Conservation (phyloP, 176 grass and related monocot species). For the Cenchrus purpureus region DNA sequence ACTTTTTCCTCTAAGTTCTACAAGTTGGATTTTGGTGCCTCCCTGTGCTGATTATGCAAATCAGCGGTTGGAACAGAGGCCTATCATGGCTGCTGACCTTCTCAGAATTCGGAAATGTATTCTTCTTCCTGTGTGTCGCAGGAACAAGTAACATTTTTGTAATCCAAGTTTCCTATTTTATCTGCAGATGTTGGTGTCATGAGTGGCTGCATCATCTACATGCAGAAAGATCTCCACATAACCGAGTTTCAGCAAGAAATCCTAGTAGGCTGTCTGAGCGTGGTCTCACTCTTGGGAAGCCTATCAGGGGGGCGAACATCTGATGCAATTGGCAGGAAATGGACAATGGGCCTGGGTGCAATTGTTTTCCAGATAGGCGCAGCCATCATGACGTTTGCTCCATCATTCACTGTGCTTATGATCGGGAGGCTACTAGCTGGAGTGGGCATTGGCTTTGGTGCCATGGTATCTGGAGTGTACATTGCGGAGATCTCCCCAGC, state of each 20-base stretch:
- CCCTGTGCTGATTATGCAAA: not conserved
- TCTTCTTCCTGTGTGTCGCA: not conserved
- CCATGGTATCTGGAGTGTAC: conserved; percentile 93
- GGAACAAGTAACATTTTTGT: not conserved
- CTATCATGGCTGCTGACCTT: not conserved
- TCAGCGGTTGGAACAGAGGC: not conserved
- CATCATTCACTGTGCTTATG: conserved; percentile 82
- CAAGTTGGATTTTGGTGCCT: not conserved
- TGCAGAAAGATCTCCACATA: conserved; percentile 89
- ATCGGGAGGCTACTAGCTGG: conserved; percentile 81
- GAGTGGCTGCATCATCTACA: conserved; percentile 87
- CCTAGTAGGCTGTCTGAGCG: conserved; percentile 82
- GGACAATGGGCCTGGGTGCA: conserved; percentile 87
- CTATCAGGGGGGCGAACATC: conserved; percentile 86
- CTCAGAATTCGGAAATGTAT: conserved; percentile 20
- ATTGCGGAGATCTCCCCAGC: conserved; percentile 94
- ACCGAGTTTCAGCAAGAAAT: conserved; percentile 89
- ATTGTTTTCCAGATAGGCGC: conserved; percentile 82
- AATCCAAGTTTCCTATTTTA: conserved; percentile 24
- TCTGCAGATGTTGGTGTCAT: conserved; percentile 92
- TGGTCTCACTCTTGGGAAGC: conserved; percentile 88
- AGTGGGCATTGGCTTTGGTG: conserved; percentile 86
- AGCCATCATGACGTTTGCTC: conserved; percentile 83
- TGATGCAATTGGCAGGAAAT: conserved; percentile 85
- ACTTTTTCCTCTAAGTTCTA: not conserved